A percentile compares a stretch with the other conserved stretches of the same genome.
Conservation (phyloP, 2,329 filamentous ascomycete genomes). For the Colletotrichum tofieldiae region DNA sequence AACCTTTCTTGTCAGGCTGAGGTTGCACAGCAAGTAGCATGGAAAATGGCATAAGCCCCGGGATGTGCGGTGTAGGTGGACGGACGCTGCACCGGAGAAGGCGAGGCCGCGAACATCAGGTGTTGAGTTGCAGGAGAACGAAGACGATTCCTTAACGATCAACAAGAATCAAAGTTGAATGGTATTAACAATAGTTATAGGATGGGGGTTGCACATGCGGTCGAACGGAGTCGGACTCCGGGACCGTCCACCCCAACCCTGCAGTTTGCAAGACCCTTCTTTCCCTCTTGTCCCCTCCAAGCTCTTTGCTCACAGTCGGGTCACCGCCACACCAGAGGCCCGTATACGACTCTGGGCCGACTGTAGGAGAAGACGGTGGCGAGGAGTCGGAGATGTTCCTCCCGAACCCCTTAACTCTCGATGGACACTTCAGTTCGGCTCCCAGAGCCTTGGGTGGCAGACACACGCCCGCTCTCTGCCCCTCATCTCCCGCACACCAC, state of each 20-base stretch:
- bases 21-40: not conserved
- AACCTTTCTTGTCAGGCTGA: not conserved
- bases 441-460: too few species aligned
- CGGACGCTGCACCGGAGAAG: not conserved
- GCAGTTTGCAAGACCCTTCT: not conserved
- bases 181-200: not conserved
- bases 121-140: not conserved
- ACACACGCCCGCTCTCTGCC: not conserved
- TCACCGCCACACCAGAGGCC: not conserved
- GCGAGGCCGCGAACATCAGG: not conserved
- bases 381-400: too few species aligned
- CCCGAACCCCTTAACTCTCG: too few species aligned
- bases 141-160: too few species aligned
- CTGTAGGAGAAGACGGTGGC: not conserved
- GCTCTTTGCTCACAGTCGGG: not conserved
- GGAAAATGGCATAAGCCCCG: not conserved
- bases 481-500: not conserved
- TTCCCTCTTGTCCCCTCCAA: not conserved
- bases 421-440: not conserved
- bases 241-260: conserved; percentile 5
- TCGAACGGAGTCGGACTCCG: conserved; percentile 11
- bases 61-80: not conserved
- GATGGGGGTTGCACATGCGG: conserved; percentile 16
- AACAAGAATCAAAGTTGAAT: not conserved
- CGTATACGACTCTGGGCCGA: not conserved